Base-by-base conservation (phyloP, 1,139 yeast species). In the Protomyces arabidopsidicola region DNA sequence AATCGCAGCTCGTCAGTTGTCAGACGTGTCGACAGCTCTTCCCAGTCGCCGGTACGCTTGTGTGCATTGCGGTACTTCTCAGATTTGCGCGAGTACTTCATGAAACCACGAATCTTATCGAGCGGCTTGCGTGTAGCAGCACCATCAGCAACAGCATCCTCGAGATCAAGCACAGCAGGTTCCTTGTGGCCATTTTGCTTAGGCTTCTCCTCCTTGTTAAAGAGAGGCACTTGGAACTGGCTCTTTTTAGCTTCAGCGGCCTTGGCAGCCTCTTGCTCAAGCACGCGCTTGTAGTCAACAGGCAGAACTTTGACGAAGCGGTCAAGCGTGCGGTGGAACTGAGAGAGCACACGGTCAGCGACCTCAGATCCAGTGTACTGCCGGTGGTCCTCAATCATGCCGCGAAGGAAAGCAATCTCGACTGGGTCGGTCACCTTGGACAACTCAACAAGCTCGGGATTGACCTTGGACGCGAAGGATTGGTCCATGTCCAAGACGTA, bases 401-500 rank as follows among this genome's bases (percentile, higher is more conserved):
- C 96, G 74, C 97, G 87, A 72, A 93, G 84, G 77, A 90, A 90
- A 0, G 97, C 97, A 77, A 91, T 88, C 77, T 93, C 98, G 64
- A 87, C 81, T 6, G 98, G 96, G 70, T 91, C 98, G 63, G 84
- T 81, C 63, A 93, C 82, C 65, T 81, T 80, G 55, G 87, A 81
- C 66, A 93, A 82, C 72, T 88, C 97, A 71, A 93, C 93, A 71
- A 90, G 86, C 69, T 87, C 93, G 57, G 78, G 74, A 78, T 93
- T 93, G 70, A 89, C 91, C 78, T 87, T 87, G 67, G 85, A 85
- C 69, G 80, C 78, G 73, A 93, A 91, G 74, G 90, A 97, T 75
- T 91, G 97, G 63, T 95, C 97, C 82, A 93, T 88, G 72, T 91
- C 96, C 72, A 91, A 81, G 66, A 95, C 97, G 74, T 93, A 93